Percentiles rank a stretch among this genome's conserved stretches.
Conservation (phyloP, 345 rosid species). For the Cardamine resedifolia region DNA sequence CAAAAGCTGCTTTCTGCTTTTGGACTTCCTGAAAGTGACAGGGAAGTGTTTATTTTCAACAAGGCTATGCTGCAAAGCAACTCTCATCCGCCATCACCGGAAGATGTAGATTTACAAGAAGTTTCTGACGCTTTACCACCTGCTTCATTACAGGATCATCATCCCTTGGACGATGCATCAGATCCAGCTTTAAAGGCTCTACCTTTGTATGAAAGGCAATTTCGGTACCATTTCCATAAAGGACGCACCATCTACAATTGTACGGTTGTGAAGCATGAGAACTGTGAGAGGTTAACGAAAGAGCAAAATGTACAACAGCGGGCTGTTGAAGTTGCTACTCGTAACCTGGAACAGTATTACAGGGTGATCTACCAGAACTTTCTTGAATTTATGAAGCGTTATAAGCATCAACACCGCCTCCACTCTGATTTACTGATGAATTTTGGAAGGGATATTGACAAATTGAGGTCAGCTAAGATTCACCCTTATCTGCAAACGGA, state of each 20-base stretch:
- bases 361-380: constrained; percentile 72
- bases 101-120: constrained; percentile 57
- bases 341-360: constrained; percentile 83
- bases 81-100: constrained; percentile 62
- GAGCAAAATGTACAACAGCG: constrained; percentile 91
- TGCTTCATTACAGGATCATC: constrained; percentile 52
- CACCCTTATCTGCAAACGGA: constrained; percentile 70
- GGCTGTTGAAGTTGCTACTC: constrained; percentile 80
- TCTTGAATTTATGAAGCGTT: constrained; percentile 83
- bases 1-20: constrained; percentile 70
- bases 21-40: constrained; percentile 66
- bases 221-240: constrained; percentile 68
- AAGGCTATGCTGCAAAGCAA: constrained; percentile 66
- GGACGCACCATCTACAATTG: constrained; percentile 60
- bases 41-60: constrained; percentile 80
- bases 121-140: constrained; percentile 58
- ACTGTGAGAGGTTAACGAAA: constrained; percentile 67
- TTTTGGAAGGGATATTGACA: constrained; percentile 73
- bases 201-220: constrained; percentile 86
- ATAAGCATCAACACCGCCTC: constrained; percentile 62
- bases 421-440: constrained; percentile 76
- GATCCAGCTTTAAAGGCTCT: constrained; percentile 97
- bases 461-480: constrained; percentile 70
- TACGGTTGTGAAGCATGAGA: constrained; percentile 53
- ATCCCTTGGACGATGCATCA: constrained; percentile 78